Conservation (phyloP, 1,284 basidiomycete genomes). For the Marasmius oreades region DNA sequence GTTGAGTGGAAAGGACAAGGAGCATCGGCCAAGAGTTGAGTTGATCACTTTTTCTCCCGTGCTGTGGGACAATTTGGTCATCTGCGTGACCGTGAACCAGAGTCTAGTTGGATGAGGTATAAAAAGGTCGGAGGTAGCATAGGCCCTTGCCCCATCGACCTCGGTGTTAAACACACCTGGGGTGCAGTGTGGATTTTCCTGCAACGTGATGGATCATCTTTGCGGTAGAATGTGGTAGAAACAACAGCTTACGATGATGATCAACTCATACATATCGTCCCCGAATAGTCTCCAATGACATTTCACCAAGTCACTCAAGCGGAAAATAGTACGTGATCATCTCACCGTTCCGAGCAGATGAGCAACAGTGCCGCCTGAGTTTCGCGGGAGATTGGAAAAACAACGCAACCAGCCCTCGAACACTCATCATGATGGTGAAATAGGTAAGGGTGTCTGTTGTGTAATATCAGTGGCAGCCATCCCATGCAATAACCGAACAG, state of each 20-base stretch:
- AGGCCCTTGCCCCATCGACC: constrained; percentile 21
- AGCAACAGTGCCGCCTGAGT: not conserved
- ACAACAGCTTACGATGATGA: not conserved
- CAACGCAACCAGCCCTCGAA: not conserved
- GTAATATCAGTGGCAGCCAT: not conserved
- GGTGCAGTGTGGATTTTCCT: constrained; percentile 3
- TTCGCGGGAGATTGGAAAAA: constrained; percentile 14
- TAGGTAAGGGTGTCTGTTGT: not conserved
- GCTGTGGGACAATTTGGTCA: constrained; percentile 49
- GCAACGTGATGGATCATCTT: not conserved
- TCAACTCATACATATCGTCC: not conserved
- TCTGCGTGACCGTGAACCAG: constrained; percentile 42
- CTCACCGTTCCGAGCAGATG: not conserved
- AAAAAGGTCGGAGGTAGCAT: constrained; percentile 39
- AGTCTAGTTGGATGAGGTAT: constrained; percentile 40
- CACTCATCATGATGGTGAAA: not conserved
- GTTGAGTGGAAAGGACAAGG: too few relatives aligned
- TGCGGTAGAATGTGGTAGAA: not conserved
- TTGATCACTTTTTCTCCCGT: constrained; percentile 47
- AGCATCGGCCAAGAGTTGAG: too few relatives aligned
- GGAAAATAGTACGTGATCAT: not conserved
- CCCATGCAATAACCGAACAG: not conserved
- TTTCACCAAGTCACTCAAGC: not conserved
- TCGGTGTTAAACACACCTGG: constrained; percentile 18
- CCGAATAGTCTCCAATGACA: not conserved